Percentiles rank a stretch among this genome's conserved stretches.
phyloP scores from a whole-genome alignment of 129 eudicot genomes.

The Sambucus nigra region DNA sequence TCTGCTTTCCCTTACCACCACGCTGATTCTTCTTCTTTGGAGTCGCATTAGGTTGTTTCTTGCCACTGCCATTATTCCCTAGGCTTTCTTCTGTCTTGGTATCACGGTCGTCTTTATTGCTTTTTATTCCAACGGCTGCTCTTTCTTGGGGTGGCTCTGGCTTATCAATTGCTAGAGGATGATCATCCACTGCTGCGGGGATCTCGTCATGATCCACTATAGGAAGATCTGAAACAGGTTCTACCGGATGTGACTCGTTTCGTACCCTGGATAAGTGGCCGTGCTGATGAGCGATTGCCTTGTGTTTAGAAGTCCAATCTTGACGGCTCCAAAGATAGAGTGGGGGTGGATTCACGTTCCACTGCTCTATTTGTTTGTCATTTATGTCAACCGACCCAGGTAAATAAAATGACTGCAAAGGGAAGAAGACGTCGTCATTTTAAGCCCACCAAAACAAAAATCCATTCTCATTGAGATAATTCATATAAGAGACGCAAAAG shows the following conservation, averaged over 20 bases:
- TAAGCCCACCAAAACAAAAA: background rate
- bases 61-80: background rate
- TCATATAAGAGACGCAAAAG: background rate
- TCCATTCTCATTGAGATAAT: background rate
- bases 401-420: slow-evolving; percentile 69
- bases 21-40: slow-evolving; percentile 17
- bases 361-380: slow-evolving; percentile 66
- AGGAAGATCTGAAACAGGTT: slow-evolving; percentile 3
- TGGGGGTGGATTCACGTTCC: slow-evolving; percentile 56
- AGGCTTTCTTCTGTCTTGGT: slow-evolving; percentile 6
- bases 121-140: slow-evolving; percentile 12
- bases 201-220: slow-evolving; percentile 8
- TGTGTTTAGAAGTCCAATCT: slow-evolving; percentile 53
- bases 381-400: slow-evolving; percentile 79
- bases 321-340: slow-evolving; percentile 84
- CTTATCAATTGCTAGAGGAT: slow-evolving; percentile 3
- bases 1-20: slow-evolving; percentile 12
- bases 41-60: slow-evolving; percentile 7
- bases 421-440: background rate
- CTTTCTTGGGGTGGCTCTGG: slow-evolving; percentile 13
- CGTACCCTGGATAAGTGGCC: slow-evolving; percentile 32
- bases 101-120: slow-evolving; percentile 11
- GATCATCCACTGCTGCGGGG: background rate
- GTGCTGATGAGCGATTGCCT: slow-evolving; percentile 45
- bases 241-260: slow-evolving; percentile 5